These are phyloP conservation scores for Pseudopyrenochaeta lycopersici DNA, from an alignment of 2,329 filamentous ascomycete genomes.

Conservation along the genomic window DNA sequence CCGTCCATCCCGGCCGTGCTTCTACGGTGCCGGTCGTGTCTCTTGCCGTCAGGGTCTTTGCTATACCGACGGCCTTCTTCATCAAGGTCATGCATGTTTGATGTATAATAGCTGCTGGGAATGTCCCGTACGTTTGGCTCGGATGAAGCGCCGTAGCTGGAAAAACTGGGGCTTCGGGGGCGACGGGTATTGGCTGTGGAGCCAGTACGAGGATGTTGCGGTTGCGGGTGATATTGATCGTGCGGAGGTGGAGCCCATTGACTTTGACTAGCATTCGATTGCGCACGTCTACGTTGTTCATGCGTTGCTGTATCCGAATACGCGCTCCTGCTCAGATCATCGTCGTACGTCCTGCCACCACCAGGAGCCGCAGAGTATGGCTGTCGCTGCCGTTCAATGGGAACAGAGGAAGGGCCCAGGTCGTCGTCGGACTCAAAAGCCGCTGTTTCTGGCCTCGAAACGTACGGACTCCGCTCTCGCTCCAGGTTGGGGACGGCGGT, in stretches of 20 bases:
- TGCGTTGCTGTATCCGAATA: slow-evolving; percentile 32
- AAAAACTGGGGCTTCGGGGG: slow-evolving; percentile 46
- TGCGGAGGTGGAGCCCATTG: slow-evolving; percentile 36
- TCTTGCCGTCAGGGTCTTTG: slow-evolving; percentile 41
- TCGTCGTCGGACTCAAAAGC: slow-evolving; percentile 47
- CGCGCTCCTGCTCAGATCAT: slow-evolving; percentile 34
- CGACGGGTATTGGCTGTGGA: slow-evolving; percentile 32
- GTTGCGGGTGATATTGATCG: slow-evolving; percentile 27
- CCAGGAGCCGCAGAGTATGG: slow-evolving; percentile 70
- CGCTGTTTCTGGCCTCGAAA: slow-evolving; percentile 31
- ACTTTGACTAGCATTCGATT: slow-evolving; percentile 43
- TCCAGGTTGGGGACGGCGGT: slow-evolving; percentile 36
- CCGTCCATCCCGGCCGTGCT: slow-evolving; percentile 35
- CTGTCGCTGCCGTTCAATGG: slow-evolving; percentile 72
- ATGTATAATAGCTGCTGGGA: slow-evolving; percentile 40
- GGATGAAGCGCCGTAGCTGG: slow-evolving; percentile 44
- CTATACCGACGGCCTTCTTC: slow-evolving; percentile 42
- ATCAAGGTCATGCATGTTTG: slow-evolving; percentile 42
- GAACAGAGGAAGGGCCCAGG: slow-evolving; percentile 52
- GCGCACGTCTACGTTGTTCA: slow-evolving; percentile 38
- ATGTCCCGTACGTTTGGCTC: slow-evolving; percentile 45
- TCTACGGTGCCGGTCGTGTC: slow-evolving; percentile 35
- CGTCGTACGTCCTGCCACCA: slow-evolving; percentile 64
- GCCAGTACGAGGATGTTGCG: slow-evolving; percentile 27
- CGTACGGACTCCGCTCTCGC: slow-evolving; percentile 47